Percentiles rank a stretch among this genome's conserved stretches.
phyloP scores from a whole-genome alignment of 257 asterid genomes.

The Parsonsia alboflavescens region DNA sequence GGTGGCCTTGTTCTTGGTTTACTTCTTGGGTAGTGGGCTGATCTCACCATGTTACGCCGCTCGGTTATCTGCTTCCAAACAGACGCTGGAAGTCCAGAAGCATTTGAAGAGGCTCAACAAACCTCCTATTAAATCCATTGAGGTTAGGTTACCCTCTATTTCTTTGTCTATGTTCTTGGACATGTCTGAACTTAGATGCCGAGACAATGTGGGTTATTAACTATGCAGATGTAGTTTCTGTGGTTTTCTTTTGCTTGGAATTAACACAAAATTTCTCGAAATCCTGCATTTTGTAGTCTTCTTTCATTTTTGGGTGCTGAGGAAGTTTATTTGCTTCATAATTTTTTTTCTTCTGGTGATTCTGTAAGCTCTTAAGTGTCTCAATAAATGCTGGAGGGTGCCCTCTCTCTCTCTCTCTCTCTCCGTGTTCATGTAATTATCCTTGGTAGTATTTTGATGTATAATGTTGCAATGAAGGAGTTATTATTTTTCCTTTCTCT shows the following conservation, averaged over 20 bases:
- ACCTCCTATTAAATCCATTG: constrained; percentile 10
- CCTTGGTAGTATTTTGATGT: not conserved
- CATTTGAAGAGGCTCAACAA: constrained; percentile 17
- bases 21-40: constrained; percentile 11
- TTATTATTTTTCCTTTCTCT: not conserved
- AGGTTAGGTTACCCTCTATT: constrained; percentile 5
- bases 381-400: not conserved
- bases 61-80: constrained; percentile 8
- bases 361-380: not conserved
- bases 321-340: not conserved
- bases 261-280: not conserved
- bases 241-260: not conserved
- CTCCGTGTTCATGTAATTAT: not conserved
- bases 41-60: constrained; percentile 3
- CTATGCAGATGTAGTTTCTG: not conserved
- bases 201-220: not conserved
- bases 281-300: not conserved
- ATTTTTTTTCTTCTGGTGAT: not conserved
- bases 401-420: not conserved
- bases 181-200: not conserved
- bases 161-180: not conserved
- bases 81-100: constrained; percentile 1
- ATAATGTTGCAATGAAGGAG: not conserved
- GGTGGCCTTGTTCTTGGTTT: constrained; percentile 4
- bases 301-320: not conserved